Conservation (phyloP, 176 grass and related monocot genomes). For the Aegilops longissima region DNA sequence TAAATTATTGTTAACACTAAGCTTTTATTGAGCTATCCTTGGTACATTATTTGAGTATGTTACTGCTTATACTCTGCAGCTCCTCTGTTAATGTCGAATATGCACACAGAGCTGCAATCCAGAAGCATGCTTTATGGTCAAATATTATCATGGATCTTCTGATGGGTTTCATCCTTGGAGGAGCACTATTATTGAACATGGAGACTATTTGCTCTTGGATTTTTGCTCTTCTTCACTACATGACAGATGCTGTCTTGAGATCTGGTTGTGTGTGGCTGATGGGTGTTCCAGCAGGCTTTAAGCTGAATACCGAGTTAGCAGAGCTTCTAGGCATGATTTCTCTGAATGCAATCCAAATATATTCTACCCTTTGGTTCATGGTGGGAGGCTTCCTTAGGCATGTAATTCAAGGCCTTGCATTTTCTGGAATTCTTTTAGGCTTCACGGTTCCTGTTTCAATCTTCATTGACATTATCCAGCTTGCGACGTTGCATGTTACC, state of each 20-base stretch:
- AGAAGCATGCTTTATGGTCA: constrained; percentile 70
- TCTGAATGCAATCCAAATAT: constrained; percentile 84
- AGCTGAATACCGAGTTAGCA: constrained; percentile 88
- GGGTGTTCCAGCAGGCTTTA: constrained; percentile 97
- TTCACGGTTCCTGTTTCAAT: constrained; percentile 66
- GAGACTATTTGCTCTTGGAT: constrained; percentile 63
- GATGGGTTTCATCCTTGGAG: constrained; percentile 71
- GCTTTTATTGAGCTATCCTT: background rate
- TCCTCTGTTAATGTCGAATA: constrained; percentile 61
- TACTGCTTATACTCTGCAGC: constrained; percentile 35
- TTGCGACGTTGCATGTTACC: constrained; percentile 71
- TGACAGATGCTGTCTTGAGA: constrained; percentile 74
- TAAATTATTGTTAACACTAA: constrained; percentile 20
- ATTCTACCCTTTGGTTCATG: constrained; percentile 83
- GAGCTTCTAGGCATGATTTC: constrained; percentile 90
- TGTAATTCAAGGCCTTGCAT: constrained; percentile 55
- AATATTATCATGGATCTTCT: constrained; percentile 70
- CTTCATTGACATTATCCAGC: constrained; percentile 70
- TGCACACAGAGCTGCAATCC: constrained; percentile 61
- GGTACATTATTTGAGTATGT: constrained; percentile 9
- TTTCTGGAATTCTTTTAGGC: constrained; percentile 70
- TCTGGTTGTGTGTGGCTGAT: constrained; percentile 96
- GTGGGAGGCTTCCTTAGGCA: constrained; percentile 55
- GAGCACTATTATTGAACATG: constrained; percentile 47
- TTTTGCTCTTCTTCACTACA: constrained; percentile 35